phyloP scores from a whole-genome alignment of 768 basidiomycete genomes.

The Gymnopilus junonius region DNA sequence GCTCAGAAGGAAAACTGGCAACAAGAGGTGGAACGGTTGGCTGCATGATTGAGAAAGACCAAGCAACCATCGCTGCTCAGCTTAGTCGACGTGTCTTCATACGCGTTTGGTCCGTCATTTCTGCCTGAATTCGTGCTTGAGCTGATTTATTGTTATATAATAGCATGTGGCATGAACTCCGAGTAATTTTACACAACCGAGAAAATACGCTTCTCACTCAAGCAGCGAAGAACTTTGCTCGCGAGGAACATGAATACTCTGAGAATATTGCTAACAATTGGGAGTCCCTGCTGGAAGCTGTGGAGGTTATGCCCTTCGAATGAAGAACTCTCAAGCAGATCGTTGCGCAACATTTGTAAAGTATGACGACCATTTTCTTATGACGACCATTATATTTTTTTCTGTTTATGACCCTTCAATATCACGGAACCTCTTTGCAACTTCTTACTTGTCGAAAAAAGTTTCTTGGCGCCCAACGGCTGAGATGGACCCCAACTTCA shows the following conservation, averaged over 20 bases:
- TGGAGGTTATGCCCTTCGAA: slow-evolving; percentile 88
- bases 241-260: slow-evolving; percentile 72
- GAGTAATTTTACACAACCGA: slow-evolving; percentile 88
- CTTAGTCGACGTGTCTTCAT: slow-evolving; percentile 86
- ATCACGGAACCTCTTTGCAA: not conserved
- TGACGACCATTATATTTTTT: slow-evolving; percentile 8
- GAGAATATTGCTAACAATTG: slow-evolving; percentile 72
- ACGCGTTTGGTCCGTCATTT: slow-evolving; percentile 69
- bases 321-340: slow-evolving; percentile 38
- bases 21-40: slow-evolving; percentile 79
- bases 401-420: slow-evolving; percentile 5
- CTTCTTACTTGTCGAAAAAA: not conserved
- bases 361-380: slow-evolving; percentile 19
- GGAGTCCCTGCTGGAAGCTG: slow-evolving; percentile 68
- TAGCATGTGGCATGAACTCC: slow-evolving; percentile 96
- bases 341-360: not conserved
- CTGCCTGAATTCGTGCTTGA: slow-evolving; percentile 2
- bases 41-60: slow-evolving; percentile 83
- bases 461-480: not conserved
- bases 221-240: slow-evolving; percentile 72
- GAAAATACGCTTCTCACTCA: slow-evolving; percentile 84
- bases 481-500: too few relatives aligned
- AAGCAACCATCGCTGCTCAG: slow-evolving; percentile 74
- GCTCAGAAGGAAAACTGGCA: slow-evolving; percentile 85
- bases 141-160: slow-evolving; percentile 9